Base-by-base conservation (phyloP, 805 yeast genomes). In the Lipomyces oligophaga region DNA sequence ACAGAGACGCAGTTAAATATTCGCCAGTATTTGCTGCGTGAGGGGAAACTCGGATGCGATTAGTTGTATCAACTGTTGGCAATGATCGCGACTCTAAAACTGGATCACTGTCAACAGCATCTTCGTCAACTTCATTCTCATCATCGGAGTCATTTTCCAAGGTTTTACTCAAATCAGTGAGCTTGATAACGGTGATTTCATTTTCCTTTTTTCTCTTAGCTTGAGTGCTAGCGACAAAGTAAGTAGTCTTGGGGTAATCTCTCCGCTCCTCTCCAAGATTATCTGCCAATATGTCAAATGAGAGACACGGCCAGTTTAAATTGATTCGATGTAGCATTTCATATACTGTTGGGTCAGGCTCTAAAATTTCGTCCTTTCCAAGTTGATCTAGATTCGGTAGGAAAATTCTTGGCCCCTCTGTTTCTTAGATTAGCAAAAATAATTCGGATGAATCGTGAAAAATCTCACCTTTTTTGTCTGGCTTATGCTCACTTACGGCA, bases 261-360 rank as follows among this genome's bases (percentile, higher is more conserved):
- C 95, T 78, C 71, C 98, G 82, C 66, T 88, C 97, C 41, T 77
- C 72, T 8, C 98, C 98, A 49, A 85, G 72, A 42, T 73, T 71
- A 64, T 93, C 98, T 4, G 96, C 95, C 43, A 93, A 69, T 18
- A 93, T 70, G 62, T 90, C 97, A 50, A 93, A 73, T 2, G 97
- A 87, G 63, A 93, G 70, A 69, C 97, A 88, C 10, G 98, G 97
- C 97, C 97, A 93, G 60, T 95, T 94, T 67, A 90, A 71, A 65
- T 85, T 85, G 49, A 90, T 86, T 60, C 85, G 85, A 67, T 93
- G 98, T 47, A 93, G 71, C 97, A 93, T 93, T 61, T 90, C 95
- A 65, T 93, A 93, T 2, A 90, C 96, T 5, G 88, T 73, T 36
- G 96, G 96, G 68, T 93, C 98, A 1, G 97, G 96, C 69, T 90